Evolutionary conservation across 2,329 filamentous ascomycete genomes (phyloP).

Genomic region (Penicillium rolfsii): DNA sequence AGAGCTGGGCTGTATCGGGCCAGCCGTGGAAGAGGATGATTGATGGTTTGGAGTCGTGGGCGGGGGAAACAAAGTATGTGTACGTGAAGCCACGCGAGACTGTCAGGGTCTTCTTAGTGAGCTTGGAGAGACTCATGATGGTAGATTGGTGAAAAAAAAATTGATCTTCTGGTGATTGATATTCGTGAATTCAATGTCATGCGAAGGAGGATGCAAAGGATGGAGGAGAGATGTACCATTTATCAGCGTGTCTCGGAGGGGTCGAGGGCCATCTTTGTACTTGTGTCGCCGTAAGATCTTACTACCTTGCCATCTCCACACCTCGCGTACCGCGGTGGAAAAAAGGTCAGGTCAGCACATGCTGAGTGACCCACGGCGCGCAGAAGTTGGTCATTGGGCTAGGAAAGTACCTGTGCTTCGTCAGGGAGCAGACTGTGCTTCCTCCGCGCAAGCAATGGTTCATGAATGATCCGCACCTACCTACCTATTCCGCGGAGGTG

Average conservation of each 20-base stretch:
- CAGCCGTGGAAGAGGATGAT: not conserved
- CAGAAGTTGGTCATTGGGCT: too few relatives aligned
- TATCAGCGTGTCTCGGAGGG: not conserved
- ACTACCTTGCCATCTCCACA: too few relatives aligned
- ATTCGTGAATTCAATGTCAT: not conserved
- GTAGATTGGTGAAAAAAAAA: not conserved
- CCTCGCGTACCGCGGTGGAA: too few relatives aligned
- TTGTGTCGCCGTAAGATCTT: not conserved
- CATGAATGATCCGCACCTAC: too few relatives aligned
- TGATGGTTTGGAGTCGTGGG: not conserved
- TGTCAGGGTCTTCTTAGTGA: not conserved
- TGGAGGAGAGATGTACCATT: too few relatives aligned
- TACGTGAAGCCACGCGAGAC: slow-evolving; percentile 1
- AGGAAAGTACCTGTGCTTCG: too few relatives aligned
- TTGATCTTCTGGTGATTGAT: not conserved
- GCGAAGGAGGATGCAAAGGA: not conserved
- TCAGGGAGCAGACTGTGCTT: too few relatives aligned
- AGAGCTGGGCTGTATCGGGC: not conserved
- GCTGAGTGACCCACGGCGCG: too few relatives aligned
- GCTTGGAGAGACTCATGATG: not conserved
- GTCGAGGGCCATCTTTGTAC: not conserved
- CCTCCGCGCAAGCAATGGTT: too few relatives aligned
- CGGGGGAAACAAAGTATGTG: not conserved
- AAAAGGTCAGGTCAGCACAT: too few relatives aligned
- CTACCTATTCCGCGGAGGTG: too few relatives aligned